Conservation (phyloP, 352 stramenopile genomes). For the Phytophthora sojae region DNA sequence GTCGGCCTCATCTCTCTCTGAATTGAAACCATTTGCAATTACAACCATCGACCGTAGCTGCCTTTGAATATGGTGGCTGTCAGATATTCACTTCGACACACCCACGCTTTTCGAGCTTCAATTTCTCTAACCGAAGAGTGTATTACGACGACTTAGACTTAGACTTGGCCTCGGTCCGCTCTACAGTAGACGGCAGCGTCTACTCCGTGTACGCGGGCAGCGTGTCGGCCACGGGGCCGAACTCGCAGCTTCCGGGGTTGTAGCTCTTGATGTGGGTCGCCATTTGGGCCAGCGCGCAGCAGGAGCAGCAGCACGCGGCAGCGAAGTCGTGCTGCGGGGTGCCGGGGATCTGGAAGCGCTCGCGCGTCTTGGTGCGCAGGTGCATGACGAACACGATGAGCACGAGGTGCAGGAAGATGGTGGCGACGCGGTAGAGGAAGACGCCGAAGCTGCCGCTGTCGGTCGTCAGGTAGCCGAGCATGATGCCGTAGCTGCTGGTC, state of each 20-base stretch:
- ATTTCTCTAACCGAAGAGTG: background rate
- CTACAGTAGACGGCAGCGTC: background rate
- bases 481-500: conserved; percentile 16
- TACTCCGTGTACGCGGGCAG: conserved; percentile 46
- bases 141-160: conserved; percentile 1
- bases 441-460: conserved; percentile 11
- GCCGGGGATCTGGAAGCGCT: conserved; percentile 52
- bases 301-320: conserved; percentile 50
- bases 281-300: conserved; percentile 58
- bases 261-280: conserved; percentile 70
- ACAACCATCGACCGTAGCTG: conserved; percentile 15
- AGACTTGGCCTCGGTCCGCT: background rate
- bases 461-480: conserved; percentile 29
- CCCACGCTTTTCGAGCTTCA: conserved; percentile 6
- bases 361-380: conserved; percentile 43
- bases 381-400: conserved; percentile 33
- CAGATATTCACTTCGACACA: conserved; percentile 22
- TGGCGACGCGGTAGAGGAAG: conserved; percentile 25
- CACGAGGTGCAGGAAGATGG: conserved; percentile 24
- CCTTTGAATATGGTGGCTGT: conserved; percentile 14
- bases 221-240: conserved; percentile 33
- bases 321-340: conserved; percentile 40
- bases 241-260: conserved; percentile 49
- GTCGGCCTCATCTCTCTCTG: background rate
- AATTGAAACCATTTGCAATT: background rate